phyloP scores from a whole-genome alignment of 208 protist species.

The Leishmania gerbilli region DNA sequence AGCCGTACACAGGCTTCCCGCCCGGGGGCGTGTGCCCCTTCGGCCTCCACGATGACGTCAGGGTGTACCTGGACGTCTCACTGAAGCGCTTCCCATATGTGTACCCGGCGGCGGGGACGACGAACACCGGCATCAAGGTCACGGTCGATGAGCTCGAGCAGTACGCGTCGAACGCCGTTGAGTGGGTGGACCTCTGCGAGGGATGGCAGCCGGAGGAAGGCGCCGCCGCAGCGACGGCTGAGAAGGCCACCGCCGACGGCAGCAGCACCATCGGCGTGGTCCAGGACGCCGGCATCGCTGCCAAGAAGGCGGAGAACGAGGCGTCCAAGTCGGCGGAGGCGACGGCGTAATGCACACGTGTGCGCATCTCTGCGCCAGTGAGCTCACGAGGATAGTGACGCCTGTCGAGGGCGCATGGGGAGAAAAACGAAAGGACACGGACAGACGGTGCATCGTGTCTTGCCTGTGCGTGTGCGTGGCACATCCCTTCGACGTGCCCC shows the following conservation, averaged over 20 bases:
- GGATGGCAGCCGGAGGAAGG: conserved; percentile 30
- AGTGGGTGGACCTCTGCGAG: conserved; percentile 73
- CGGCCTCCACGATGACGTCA: conserved; percentile 46
- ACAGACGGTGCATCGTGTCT: too few species aligned
- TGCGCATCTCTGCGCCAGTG: too few species aligned
- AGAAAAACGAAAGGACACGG: too few species aligned
- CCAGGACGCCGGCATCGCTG: background rate
- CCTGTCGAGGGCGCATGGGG: too few species aligned
- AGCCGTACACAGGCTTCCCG: conserved; percentile 47
- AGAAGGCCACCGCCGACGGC: background rate
- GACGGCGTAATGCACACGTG: background rate
- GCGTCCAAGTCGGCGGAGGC: conserved; percentile 4
- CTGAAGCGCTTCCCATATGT: conserved; percentile 58
- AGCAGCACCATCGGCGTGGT: background rate
- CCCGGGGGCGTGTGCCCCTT: conserved; percentile 70
- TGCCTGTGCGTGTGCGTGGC: background rate
- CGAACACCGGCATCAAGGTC: conserved; percentile 45
- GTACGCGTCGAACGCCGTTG: conserved; percentile 58
- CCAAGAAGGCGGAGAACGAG: conserved; percentile 21
- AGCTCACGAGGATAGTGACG: too few species aligned
- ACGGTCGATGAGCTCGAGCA: conserved; percentile 57
- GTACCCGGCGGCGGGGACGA: conserved; percentile 52
- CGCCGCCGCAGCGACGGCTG: background rate
- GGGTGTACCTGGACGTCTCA: conserved; percentile 70
- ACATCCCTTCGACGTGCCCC: too few species aligned